Percentiles rank a stretch among this genome's conserved stretches.
Conservation (phyloP, 768 basidiomycete species). For the Lactarius sanguifluus region DNA sequence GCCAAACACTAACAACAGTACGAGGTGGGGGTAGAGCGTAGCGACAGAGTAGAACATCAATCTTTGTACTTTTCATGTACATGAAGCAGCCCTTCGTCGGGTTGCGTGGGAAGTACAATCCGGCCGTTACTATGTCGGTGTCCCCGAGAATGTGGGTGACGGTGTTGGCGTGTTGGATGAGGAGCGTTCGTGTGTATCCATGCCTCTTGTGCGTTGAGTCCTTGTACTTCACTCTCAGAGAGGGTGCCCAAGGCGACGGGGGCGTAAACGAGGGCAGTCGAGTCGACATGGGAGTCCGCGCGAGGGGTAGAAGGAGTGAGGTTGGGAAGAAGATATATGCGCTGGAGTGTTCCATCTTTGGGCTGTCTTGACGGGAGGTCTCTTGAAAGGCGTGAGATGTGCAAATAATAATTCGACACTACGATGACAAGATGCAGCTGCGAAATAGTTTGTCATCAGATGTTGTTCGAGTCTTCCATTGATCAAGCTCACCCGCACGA, state of each 20-base stretch:
- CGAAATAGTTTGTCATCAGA: slow-evolving; percentile 11
- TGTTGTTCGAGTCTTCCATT: not conserved
- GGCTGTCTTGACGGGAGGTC: slow-evolving; percentile 25
- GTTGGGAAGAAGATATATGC: slow-evolving; percentile 62
- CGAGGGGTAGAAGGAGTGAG: slow-evolving; percentile 35
- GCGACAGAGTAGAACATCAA: slow-evolving; percentile 4
- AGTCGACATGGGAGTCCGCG: slow-evolving; percentile 5
- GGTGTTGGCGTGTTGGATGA: slow-evolving; percentile 34
- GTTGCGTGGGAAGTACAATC: slow-evolving; percentile 42
- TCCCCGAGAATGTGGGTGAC: slow-evolving; percentile 30
- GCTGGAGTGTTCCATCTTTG: slow-evolving; percentile 45
- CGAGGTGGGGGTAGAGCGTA: not conserved
- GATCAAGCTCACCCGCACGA: slow-evolving; percentile 57
- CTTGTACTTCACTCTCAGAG: slow-evolving; percentile 50
- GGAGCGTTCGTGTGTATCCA: slow-evolving; percentile 48
- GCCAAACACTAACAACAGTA: not conserved
- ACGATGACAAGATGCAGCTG: slow-evolving; percentile 78
- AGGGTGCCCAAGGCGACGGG: slow-evolving; percentile 60
- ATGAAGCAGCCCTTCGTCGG: slow-evolving; percentile 49
- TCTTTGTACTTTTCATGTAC: slow-evolving; percentile 32
- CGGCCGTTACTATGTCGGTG: slow-evolving; percentile 30
- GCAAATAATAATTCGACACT: slow-evolving; percentile 62
- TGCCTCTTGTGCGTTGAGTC: slow-evolving; percentile 58
- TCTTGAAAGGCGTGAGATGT: slow-evolving; percentile 48
- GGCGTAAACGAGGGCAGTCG: slow-evolving; percentile 56